Conservation (phyloP, 225 moss, liverwort and hornwort genomes). For the Climacium dendroides region DNA sequence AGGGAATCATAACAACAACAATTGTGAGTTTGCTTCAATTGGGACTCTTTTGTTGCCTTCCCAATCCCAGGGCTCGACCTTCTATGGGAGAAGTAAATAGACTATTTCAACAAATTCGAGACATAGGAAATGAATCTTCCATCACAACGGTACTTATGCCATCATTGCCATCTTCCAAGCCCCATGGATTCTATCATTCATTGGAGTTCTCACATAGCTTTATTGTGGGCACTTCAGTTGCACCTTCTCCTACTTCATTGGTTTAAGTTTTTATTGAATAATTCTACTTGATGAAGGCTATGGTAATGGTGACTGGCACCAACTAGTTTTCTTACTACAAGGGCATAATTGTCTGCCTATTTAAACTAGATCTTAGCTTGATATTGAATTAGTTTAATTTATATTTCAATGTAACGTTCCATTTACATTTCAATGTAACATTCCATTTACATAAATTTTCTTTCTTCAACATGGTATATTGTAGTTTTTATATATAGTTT, state of each 20-base stretch:
- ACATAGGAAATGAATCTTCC: neutral
- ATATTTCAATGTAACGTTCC: neutral
- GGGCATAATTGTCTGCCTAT: accelerated
- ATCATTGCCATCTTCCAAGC: neutral
- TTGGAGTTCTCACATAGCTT: neutral
- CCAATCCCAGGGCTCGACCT: neutral
- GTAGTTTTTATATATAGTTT: too few relatives aligned
- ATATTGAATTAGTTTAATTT: too few relatives aligned
- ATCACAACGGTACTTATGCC: accelerated
- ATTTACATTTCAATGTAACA: neutral
- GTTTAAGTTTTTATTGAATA: neutral
- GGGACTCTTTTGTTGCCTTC: neutral
- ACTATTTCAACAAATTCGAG: neutral
- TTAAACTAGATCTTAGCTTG: too few relatives aligned
- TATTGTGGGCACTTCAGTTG: accelerated
- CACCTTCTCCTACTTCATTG: neutral
- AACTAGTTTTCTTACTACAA: neutral
- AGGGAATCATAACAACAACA: neutral
- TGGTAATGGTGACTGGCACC: neutral
- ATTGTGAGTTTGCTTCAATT: neutral
- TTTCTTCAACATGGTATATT: too few relatives aligned
- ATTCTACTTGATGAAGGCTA: accelerated
- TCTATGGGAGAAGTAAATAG: neutral
- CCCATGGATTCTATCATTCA: neutral
- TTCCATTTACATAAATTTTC: too few relatives aligned